Evolutionary conservation across 176 grass and related monocot species (phyloP), one percentile per base, ranked within the genome.

Genomic region (Oryza glaberrima): DNA sequence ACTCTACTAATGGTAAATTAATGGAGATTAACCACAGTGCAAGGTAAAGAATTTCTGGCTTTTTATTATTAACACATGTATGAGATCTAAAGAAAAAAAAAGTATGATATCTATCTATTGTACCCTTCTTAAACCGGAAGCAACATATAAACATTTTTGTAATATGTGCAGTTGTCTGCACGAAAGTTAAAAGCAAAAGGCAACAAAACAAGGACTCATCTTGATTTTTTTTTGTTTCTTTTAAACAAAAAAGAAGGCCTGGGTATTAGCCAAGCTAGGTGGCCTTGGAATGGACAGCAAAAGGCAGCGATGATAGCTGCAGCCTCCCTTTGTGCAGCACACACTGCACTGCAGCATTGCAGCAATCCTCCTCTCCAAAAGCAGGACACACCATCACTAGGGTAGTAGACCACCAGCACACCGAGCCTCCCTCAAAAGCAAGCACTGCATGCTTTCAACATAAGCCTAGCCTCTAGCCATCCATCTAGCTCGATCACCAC

Each of bases 371-470:
- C 76, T 49, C 83, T 52, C 64, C 56, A 38, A 90, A 90, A 86
- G 83, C 78, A 48, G 32, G 67, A 77, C 48, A 75, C 73, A 34
- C 72, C 67, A 32, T 41, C 67, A 15, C 48, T 69, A 34, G 69
- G 22, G 25, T 20, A 10, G 17, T 30, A 5, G 25, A 6, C 58
- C 20, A 69, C 19, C 43, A 76, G 34, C 47, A 16, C n/a, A 25
- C 25, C 17, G 10, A 73, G 56, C 81, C 75, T 89, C 52, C 81
- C 75, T 89, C 52, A 81, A 85, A 89, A 85, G 77, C 41, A 89
- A 85, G 77, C 41, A 68, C 82, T 65, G 44, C 36, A 30, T 38
- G 11, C 17, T 5, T 13, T 19, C 86, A 76, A 19, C 85, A 19
- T n/a, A 56, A 56, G 51, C 65, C 45, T 22, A 28, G 38, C 22